These are phyloP conservation scores for Asclepias syriaca DNA, from an alignment of 257 asterid species.

Conservation along the genomic window DNA sequence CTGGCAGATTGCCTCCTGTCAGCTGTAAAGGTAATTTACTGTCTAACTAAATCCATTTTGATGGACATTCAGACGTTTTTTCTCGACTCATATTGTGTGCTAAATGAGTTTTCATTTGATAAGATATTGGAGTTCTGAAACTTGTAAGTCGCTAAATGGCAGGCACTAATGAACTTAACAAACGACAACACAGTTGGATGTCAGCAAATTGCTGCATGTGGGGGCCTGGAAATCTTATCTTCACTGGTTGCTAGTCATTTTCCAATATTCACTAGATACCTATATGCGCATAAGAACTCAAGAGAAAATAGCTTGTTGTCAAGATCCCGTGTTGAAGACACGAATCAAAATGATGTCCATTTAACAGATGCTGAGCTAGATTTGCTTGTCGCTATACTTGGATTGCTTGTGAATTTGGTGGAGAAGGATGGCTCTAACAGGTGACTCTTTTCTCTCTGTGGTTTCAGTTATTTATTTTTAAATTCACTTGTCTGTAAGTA, in stretches of 20 bases:
- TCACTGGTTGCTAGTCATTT: constrained; percentile 61
- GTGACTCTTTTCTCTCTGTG: constrained; percentile 23
- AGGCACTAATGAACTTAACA: constrained; percentile 78
- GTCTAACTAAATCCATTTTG: background rate
- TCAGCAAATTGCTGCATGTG: constrained; percentile 60
- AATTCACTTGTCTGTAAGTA: background rate
- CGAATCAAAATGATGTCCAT: constrained; percentile 28
- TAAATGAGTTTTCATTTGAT: background rate
- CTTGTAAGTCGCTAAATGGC: constrained; percentile 22
- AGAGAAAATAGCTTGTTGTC: constrained; percentile 26
- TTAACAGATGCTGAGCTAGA: constrained; percentile 69
- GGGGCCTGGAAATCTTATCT: constrained; percentile 65
- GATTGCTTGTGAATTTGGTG: constrained; percentile 81
- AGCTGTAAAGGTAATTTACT: constrained; percentile 53
- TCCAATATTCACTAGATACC: constrained; percentile 39
- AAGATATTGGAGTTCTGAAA: background rate
- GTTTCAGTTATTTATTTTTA: background rate
- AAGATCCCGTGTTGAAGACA: constrained; percentile 29
- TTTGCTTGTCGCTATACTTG: constrained; percentile 75
- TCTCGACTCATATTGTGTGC: background rate
- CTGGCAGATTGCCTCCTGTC: constrained; percentile 72
- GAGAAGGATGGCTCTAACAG: constrained; percentile 68
- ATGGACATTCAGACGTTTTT: background rate
- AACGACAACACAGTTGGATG: constrained; percentile 73
- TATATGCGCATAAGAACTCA: constrained; percentile 18